Evolutionary conservation across 2,329 filamentous ascomycete species (phyloP).

Genomic region (Xylaria sp.): DNA sequence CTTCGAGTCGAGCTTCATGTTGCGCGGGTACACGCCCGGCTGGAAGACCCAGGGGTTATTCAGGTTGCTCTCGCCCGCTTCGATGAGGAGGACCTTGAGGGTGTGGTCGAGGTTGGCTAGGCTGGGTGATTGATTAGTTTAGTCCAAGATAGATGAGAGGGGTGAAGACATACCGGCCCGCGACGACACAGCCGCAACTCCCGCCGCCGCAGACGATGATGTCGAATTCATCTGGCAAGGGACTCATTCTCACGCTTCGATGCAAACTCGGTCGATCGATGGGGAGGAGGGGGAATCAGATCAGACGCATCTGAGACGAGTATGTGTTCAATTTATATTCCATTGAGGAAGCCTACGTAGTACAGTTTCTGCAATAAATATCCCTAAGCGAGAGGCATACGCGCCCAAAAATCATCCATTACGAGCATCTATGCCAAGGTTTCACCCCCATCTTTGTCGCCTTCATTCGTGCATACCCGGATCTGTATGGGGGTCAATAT

Average conservation of each 20-base stretch:
- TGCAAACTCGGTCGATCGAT: too few species aligned
- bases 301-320: background rate
- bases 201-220: constrained; percentile 76
- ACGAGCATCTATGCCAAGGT: too few species aligned
- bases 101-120: constrained; percentile 72
- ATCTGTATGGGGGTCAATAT: too few species aligned
- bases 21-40: constrained; percentile 69
- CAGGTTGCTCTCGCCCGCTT: constrained; percentile 43
- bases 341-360: background rate
- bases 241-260: constrained; percentile 28
- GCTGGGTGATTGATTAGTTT: constrained; percentile 33
- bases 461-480: too few species aligned
- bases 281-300: too few species aligned
- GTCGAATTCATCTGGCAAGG: constrained; percentile 69
- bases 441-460: too few species aligned
- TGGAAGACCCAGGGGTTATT: constrained; percentile 76
- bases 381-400: too few species aligned
- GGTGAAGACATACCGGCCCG: constrained; percentile 43
- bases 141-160: background rate
- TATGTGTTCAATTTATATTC: background rate
- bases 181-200: constrained; percentile 57
- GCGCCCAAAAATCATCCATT: too few species aligned
- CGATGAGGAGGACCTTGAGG: constrained; percentile 51
- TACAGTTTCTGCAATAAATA: too few species aligned
- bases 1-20: constrained; percentile 72